Conservation (phyloP, 306 rosid genomes). For the Rosa persica region DNA sequence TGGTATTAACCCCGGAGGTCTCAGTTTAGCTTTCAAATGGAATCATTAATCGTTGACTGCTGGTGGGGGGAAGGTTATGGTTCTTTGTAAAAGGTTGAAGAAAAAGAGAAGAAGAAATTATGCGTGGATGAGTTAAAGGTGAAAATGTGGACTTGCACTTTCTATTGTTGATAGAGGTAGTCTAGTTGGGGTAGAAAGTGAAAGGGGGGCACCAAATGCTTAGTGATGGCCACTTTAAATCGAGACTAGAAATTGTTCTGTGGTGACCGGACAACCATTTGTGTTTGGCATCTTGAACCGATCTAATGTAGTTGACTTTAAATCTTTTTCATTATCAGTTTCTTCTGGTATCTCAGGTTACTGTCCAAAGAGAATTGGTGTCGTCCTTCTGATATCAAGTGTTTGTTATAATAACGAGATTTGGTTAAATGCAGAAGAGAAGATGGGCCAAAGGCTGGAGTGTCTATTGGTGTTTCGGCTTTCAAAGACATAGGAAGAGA, state of each 20-base stretch:
- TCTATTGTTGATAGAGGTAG: not conserved
- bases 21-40: not conserved
- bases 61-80: not conserved
- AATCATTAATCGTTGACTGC: not conserved
- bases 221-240: conserved; percentile 1
- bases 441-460: conserved; percentile 80
- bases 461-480: conserved; percentile 75
- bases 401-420: conserved; percentile 17
- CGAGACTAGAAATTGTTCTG: not conserved
- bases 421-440: conserved; percentile 65
- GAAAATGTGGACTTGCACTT: not conserved
- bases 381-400: conserved; percentile 17
- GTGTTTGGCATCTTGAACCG: not conserved
- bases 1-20: not conserved
- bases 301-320: not conserved
- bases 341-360: not conserved
- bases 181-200: not conserved
- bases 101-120: not conserved
- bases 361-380: conserved; percentile 8
- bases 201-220: not conserved
- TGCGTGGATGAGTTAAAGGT: not conserved
- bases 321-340: conserved; percentile 1
- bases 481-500: conserved; percentile 54
- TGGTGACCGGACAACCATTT: not conserved
- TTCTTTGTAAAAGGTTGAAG: not conserved